phyloP scores from a whole-genome alignment of 2,329 filamentous ascomycete species.

The Raffaelea albimanens region DNA sequence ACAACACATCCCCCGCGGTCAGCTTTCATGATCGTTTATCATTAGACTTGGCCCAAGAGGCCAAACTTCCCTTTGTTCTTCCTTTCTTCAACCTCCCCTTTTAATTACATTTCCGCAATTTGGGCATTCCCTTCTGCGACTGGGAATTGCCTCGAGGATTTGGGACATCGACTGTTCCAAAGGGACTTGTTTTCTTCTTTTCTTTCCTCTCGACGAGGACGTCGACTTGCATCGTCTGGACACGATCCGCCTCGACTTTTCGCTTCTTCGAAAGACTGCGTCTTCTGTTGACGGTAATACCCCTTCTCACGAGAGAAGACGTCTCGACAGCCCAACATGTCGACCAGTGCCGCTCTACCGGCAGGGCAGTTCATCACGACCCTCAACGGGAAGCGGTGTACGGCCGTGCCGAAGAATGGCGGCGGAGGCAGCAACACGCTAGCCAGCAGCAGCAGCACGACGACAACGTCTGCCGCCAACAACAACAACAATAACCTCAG shows the following conservation, averaged over 20 bases:
- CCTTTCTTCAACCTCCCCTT: slow-evolving; percentile 13
- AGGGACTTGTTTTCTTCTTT: neutral
- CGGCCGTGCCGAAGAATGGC: slow-evolving; percentile 35
- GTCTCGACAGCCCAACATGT: slow-evolving; percentile 25
- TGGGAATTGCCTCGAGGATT: slow-evolving; percentile 30
- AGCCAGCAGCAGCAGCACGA: slow-evolving; percentile 7
- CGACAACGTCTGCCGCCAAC: slow-evolving; percentile 8
- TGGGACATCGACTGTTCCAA: slow-evolving; percentile 3
- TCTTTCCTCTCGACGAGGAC: neutral
- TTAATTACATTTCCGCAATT: slow-evolving; percentile 19
- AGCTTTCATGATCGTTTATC: slow-evolving; percentile 27
- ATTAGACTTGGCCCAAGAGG: slow-evolving; percentile 30
- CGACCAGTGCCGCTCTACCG: slow-evolving; percentile 30
- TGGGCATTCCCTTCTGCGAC: slow-evolving; percentile 23
- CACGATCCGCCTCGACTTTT: slow-evolving; percentile 5
- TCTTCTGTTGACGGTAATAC: no score
- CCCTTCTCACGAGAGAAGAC: neutral
- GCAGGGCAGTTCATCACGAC: slow-evolving; percentile 39
- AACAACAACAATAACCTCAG: neutral
- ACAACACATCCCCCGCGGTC: slow-evolving; percentile 9
- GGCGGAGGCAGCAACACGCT: slow-evolving; percentile 6
- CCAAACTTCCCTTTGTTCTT: slow-evolving; percentile 18
- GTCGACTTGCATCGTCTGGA: slow-evolving; percentile 10
- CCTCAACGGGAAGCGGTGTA: slow-evolving; percentile 42
- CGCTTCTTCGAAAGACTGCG: no score